Percentiles rank a stretch among this genome's conserved stretches.
These are phyloP conservation scores for Colletotrichum sp. DNA, from an alignment of 2,329 filamentous ascomycete species.

Conservation along the genomic window DNA sequence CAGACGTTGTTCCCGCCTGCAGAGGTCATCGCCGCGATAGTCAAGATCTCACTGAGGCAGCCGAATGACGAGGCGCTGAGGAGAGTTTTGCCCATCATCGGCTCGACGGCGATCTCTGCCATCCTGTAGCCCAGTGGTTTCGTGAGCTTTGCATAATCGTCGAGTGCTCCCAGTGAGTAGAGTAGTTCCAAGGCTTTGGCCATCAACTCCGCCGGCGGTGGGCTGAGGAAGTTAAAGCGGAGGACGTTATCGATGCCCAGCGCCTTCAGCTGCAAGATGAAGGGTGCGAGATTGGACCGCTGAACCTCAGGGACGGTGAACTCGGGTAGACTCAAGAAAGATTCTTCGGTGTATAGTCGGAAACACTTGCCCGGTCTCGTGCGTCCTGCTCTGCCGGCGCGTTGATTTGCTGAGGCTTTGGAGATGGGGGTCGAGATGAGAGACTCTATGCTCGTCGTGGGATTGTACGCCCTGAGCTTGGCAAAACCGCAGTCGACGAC, in stretches of 20 bases:
- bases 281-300: slow-evolving; percentile 85
- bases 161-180: slow-evolving; percentile 84
- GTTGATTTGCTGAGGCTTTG: slow-evolving; percentile 90
- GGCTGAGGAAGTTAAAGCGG: slow-evolving; percentile 86
- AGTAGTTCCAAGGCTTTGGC: slow-evolving; percentile 87
- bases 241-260: slow-evolving; percentile 94
- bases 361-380: slow-evolving; percentile 94
- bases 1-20: slow-evolving; percentile 81
- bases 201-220: slow-evolving; percentile 85
- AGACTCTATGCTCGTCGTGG: slow-evolving; percentile 84
- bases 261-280: slow-evolving; percentile 90
- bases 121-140: slow-evolving; percentile 86
- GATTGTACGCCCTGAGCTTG: slow-evolving; percentile 87
- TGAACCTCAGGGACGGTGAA: slow-evolving; percentile 89
- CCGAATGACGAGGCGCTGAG: slow-evolving; percentile 76
- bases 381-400: slow-evolving; percentile 87
- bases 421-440: slow-evolving; percentile 83
- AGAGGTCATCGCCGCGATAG: slow-evolving; percentile 93
- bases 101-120: slow-evolving; percentile 91
- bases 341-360: slow-evolving; percentile 83
- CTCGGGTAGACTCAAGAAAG: slow-evolving; percentile 69
- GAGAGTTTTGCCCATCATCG: slow-evolving; percentile 92
- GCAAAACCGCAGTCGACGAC: slow-evolving; percentile 92
- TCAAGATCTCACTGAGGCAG: slow-evolving; percentile 85
- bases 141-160: slow-evolving; percentile 89